A percentile compares a stretch with the other conserved stretches of the same genome.
These are phyloP conservation scores for Termitomyces sp. DNA, from an alignment of 768 basidiomycete species.

Conservation along the genomic window DNA sequence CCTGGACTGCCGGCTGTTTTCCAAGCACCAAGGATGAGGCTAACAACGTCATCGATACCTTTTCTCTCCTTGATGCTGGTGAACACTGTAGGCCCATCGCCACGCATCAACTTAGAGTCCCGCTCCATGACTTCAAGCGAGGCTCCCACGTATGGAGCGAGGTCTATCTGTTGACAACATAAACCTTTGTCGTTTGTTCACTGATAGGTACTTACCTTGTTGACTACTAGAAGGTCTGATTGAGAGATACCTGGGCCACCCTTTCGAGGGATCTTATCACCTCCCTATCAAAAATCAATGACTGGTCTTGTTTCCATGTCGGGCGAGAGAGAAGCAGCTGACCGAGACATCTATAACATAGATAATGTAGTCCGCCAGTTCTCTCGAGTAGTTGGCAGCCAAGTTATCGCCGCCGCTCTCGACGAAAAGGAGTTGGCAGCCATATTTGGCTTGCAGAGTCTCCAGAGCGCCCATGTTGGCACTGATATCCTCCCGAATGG, in stretches of 20 bases:
- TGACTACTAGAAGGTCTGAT: conserved; percentile 90
- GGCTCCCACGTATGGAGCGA: conserved; percentile 88
- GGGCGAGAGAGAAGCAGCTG: conserved; percentile 15
- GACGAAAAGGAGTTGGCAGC: conserved; percentile 87
- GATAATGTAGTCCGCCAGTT: conserved; percentile 96
- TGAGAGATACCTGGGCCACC: conserved; percentile 97
- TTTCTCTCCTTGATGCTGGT: conserved; percentile 73
- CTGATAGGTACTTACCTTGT: conserved; percentile 58
- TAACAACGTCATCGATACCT: conserved; percentile 78
- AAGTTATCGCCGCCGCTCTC: conserved; percentile 97
- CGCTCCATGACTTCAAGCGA: conserved; percentile 93
- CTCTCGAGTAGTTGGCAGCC: conserved; percentile 94
- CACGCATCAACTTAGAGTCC: conserved; percentile 91
- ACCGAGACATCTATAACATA: conserved; percentile 88
- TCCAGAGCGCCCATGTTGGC: conserved; percentile 97
- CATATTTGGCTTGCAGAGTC: conserved; percentile 86
- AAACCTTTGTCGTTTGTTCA: not conserved
- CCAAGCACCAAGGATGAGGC: conserved; percentile 88
- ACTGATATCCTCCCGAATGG: conserved; percentile 96
- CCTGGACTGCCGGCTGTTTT: conserved; percentile 74
- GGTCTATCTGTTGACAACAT: conserved; percentile 61
- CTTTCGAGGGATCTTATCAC: conserved; percentile 97
- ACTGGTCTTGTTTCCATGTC: conserved; percentile 2
- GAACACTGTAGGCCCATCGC: conserved; percentile 91
- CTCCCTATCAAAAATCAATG: conserved; percentile 49